A percentile compares a stretch with the other conserved stretches of the same genome.
These are phyloP conservation scores for Apiosordaria backusii DNA, from an alignment of 495 filamentous ascomycete species.

Conservation along the genomic window DNA sequence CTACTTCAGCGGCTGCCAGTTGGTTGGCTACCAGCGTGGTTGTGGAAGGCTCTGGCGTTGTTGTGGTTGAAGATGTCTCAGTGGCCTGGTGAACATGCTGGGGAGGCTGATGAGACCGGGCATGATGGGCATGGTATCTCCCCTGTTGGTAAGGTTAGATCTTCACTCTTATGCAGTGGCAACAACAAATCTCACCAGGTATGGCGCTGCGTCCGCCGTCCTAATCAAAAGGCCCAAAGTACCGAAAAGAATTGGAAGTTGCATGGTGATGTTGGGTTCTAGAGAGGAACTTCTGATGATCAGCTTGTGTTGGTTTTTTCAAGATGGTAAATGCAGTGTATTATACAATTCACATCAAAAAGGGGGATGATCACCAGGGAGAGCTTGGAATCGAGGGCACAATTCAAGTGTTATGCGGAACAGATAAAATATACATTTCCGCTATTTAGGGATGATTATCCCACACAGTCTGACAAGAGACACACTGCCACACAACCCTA, in stretches of 20 bases:
- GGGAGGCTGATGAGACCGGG: background rate
- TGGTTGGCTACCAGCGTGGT: background rate
- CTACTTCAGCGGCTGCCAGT: background rate
- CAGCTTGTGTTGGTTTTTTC: background rate
- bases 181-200: background rate
- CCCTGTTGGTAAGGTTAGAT: background rate
- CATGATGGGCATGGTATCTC: background rate
- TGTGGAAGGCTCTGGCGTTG: background rate
- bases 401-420: background rate
- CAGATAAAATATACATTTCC: background rate
- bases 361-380: background rate
- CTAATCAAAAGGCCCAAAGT: background rate
- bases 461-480: background rate
- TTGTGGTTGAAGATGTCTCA: background rate
- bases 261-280: background rate
- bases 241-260: background rate
- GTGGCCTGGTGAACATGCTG: background rate
- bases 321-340: background rate
- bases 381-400: background rate
- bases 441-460: slow-evolving; percentile 6
- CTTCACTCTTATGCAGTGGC: background rate
- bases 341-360: background rate
- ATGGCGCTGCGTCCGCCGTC: background rate
- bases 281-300: background rate
- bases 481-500: background rate